A percentile compares a stretch with the other conserved stretches of the same genome.
Conservation (phyloP, 1,284 basidiomycete genomes). For the Ganoderma sinense region DNA sequence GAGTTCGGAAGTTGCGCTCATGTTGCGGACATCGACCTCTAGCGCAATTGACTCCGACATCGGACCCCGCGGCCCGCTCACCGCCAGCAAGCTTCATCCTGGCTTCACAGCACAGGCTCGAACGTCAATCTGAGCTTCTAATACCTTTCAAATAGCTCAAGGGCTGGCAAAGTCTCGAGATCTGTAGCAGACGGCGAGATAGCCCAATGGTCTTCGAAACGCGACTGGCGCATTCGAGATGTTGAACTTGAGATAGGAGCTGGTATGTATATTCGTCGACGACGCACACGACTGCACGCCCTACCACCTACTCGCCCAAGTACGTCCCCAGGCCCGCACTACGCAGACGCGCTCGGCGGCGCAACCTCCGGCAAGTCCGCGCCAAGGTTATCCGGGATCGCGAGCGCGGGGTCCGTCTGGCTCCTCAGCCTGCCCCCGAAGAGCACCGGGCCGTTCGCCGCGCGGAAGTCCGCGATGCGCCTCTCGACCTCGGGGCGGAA, state of each 20-base stretch:
- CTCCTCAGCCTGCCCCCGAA: slow-evolving; percentile 87
- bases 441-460: slow-evolving; percentile 83
- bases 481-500: slow-evolving; percentile 95
- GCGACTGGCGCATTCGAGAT: background rate
- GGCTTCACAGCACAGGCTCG: no score
- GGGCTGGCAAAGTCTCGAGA: background rate
- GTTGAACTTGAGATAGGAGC: background rate
- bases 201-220: background rate
- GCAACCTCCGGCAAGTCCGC: slow-evolving; percentile 47
- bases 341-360: slow-evolving; percentile 21
- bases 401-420: slow-evolving; percentile 77
- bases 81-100: no score
- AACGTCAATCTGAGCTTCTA: background rate
- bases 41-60: background rate
- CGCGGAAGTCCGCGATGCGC: slow-evolving; percentile 84
- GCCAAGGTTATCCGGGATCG: slow-evolving; percentile 86
- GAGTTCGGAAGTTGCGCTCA: background rate
- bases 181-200: background rate
- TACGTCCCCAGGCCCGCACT: no score
- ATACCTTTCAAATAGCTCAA: background rate
- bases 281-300: background rate
- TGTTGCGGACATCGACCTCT: background rate
- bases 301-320: background rate
- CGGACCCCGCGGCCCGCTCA: background rate
- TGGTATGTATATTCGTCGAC: background rate